These are phyloP conservation scores for Posidonia australis DNA, from an alignment of 106 monocot genomes.

Conservation along the genomic window DNA sequence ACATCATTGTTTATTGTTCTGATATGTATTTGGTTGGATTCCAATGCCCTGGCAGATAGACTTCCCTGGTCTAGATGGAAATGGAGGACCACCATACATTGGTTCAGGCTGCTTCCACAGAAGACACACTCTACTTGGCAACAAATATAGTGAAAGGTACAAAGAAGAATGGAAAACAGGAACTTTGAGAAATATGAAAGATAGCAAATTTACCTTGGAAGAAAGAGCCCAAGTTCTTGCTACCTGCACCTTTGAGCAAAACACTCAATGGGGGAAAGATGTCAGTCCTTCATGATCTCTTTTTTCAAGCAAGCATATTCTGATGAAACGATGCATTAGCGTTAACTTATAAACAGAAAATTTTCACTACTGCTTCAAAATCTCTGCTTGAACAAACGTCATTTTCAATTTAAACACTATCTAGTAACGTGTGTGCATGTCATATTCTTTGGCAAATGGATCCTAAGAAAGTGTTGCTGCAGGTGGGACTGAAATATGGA, in stretches of 20 bases:
- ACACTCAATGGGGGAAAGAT: constrained; percentile 51
- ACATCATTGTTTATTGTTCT: not conserved
- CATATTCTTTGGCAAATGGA: too few species aligned
- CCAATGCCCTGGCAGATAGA: constrained; percentile 28
- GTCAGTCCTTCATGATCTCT: constrained; percentile 4
- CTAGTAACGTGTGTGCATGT: too few species aligned
- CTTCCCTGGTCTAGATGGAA: constrained; percentile 23
- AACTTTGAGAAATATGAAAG: not conserved
- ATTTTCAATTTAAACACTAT: too few species aligned
- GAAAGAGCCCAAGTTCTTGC: constrained; percentile 24
- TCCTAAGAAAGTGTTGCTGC: constrained; percentile 4
- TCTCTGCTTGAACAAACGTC: too few species aligned
- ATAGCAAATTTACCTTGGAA: constrained; percentile 17
- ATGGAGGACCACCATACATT: constrained; percentile 45
- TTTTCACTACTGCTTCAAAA: too few species aligned
- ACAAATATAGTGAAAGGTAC: constrained; percentile 19
- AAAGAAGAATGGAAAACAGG: constrained; percentile 4
- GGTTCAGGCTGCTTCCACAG: constrained; percentile 71
- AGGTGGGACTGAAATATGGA: constrained; percentile 68
- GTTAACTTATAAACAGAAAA: too few species aligned
- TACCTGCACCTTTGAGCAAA: constrained; percentile 37
- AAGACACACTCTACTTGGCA: constrained; percentile 40
- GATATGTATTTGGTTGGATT: not conserved
- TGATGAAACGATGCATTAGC: too few species aligned
- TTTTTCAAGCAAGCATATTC: too few species aligned